These are phyloP conservation scores for Rhodofomes roseus DNA, from an alignment of 1,284 basidiomycete genomes.

Conservation along the genomic window DNA sequence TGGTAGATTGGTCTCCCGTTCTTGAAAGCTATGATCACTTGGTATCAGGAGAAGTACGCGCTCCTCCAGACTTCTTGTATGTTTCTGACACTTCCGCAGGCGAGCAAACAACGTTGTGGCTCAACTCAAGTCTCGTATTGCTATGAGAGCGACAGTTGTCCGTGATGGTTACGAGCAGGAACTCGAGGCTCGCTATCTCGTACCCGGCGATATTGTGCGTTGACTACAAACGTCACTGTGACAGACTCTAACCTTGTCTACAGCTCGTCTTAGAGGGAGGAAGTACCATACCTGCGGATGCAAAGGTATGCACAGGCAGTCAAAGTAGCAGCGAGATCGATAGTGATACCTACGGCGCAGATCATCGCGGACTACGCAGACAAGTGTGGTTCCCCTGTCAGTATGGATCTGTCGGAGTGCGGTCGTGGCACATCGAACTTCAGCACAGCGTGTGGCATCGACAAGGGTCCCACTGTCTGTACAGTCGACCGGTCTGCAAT, in stretches of 20 bases:
- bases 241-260: not conserved
- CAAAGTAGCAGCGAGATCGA: not conserved
- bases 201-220: conserved; percentile 7
- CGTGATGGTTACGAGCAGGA: conserved; percentile 9
- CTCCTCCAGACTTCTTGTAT: too few relatives aligned
- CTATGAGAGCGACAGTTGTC: conserved; percentile 6
- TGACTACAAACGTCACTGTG: too few relatives aligned
- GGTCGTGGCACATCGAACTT: not conserved
- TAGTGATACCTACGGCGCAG: not conserved
- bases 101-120: conserved; percentile 9
- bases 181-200: conserved; percentile 6
- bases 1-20: conserved; percentile 10
- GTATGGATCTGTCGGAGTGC: conserved; percentile 2
- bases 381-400: not conserved
- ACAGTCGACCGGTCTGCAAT: conserved; percentile 10
- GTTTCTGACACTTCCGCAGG: not conserved
- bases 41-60: conserved; percentile 11
- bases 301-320: not conserved
- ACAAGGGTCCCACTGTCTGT: conserved; percentile 3
- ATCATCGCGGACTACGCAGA: conserved; percentile 7
- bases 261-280: conserved; percentile 7
- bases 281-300: conserved; percentile 8
- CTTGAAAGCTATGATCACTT: conserved; percentile 7
- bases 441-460: conserved; percentile 1
- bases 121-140: conserved; percentile 10